These are phyloP conservation scores for Mediolabrus comicus DNA, from an alignment of 108 stramenopile species.

Conservation along the genomic window DNA sequence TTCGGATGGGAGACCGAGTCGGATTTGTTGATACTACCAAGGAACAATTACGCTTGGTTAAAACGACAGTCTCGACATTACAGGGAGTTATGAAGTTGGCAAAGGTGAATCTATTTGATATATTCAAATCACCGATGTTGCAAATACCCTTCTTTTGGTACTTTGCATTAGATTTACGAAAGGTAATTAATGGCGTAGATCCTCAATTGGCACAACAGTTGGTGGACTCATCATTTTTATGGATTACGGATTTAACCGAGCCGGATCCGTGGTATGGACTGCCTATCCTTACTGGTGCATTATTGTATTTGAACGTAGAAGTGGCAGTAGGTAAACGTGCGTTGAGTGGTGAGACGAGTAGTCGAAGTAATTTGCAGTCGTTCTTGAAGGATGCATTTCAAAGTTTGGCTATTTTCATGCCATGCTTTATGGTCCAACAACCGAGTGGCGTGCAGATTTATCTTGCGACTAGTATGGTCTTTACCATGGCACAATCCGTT, in stretches of 20 bases:
- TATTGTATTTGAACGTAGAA: conserved; percentile 82
- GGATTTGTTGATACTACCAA: conserved; percentile 10
- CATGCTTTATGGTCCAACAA: conserved; percentile 78
- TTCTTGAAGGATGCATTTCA: conserved; percentile 83
- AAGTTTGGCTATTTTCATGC: conserved; percentile 82
- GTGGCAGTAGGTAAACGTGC: conserved; percentile 69
- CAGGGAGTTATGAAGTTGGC: conserved; percentile 64
- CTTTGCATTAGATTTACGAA: conserved; percentile 71
- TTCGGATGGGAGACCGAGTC: not conserved
- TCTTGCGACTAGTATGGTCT: conserved; percentile 74
- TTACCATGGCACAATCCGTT: conserved; percentile 67
- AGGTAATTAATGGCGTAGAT: conserved; percentile 81
- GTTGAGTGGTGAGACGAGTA: conserved; percentile 63
- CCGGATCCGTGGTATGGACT: conserved; percentile 87
- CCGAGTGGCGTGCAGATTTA: conserved; percentile 84
- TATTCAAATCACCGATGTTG: conserved; percentile 75
- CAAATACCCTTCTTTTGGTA: conserved; percentile 86
- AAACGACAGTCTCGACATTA: conserved; percentile 52
- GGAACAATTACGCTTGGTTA: conserved; percentile 41
- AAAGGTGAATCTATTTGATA: conserved; percentile 68
- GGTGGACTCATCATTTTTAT: conserved; percentile 61
- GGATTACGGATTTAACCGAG: conserved; percentile 83
- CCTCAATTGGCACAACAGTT: conserved; percentile 77
- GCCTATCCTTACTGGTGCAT: conserved; percentile 68
- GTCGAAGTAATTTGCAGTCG: conserved; percentile 59